Evolutionary conservation across 179 eudicot species (phyloP), one percentile per base, ranked within the genome.

Genomic region (Sideroxylon spinosum): DNA sequence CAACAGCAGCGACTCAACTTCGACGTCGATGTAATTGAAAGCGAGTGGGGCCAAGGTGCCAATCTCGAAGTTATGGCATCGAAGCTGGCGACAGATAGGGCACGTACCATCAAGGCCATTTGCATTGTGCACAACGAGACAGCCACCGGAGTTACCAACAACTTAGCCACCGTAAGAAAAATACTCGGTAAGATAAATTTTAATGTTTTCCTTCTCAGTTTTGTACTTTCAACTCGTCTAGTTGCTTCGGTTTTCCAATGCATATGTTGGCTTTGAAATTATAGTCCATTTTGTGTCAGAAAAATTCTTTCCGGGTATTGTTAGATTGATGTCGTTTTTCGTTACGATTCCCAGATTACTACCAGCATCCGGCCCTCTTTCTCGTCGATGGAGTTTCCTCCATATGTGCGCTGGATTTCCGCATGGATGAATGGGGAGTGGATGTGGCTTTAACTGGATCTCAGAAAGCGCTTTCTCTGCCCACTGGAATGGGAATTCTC

Each of bases 121-220:
- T 96, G 98, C 86, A 94, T 96, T 61, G 99, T 96, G 49, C 99
- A 96, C 87, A 96, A 96, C 81, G 99, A 96, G 85, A 96, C 99
- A 5, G 98, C 99, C 19, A 96, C 99, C 68, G 99, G 99, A 61
- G 99, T 96, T 55, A 94, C 99, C 86, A 94, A 94, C 90, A 96
- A 96, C 87, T 82, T 96, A 84, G 96, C 98, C 70, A 81, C 97
- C 60, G 97, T 94, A 16, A 83, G 99, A 68, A 92, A 86, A 86
- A 86, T 96, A 73, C 93, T 96, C 60, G 99, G 99, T 96, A 83
- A 85, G 66, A 57, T 52, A 46, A 37, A 37, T 37, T 37, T 37
- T 37, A 37, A 37, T 37, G 44, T 29, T 29, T 3, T 3, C 3
- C 1, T 29, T 29, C 44, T 37, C 5, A 1, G 44, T 37, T 37